Conservation (phyloP, 805 yeast genomes). For the Wickerhamiella slavikovae region DNA sequence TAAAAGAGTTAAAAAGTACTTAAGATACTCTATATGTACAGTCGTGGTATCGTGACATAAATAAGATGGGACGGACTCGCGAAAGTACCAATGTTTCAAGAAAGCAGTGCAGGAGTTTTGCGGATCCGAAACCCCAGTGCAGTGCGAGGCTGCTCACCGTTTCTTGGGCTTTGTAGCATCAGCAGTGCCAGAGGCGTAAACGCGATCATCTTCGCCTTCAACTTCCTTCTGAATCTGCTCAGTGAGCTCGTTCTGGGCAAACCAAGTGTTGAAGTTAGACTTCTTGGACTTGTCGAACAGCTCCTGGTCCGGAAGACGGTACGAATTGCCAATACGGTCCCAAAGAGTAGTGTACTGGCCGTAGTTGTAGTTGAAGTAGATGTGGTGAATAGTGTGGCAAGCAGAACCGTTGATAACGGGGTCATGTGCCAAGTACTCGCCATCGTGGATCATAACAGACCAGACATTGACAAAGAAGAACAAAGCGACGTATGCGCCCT, state of each 20-base stretch:
- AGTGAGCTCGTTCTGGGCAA: constrained; percentile 47
- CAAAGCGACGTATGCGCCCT: constrained; percentile 55
- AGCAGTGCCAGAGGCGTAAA: constrained; percentile 25
- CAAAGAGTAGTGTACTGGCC: constrained; percentile 97
- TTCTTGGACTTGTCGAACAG: constrained; percentile 46
- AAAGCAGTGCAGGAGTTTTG: no score
- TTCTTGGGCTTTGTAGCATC: not conserved
- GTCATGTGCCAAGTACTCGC: constrained; percentile 82
- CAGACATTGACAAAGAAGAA: constrained; percentile 90
- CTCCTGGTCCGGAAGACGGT: constrained; percentile 79
- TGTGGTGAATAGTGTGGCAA: constrained; percentile 91
- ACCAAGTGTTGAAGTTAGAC: constrained; percentile 43
- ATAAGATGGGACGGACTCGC: no score
- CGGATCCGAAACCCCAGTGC: no score
- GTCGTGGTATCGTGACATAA: no score
- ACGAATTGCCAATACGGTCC: constrained; percentile 91
- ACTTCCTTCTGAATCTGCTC: constrained; percentile 59
- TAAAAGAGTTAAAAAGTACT: no score
- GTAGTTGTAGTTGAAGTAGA: constrained; percentile 93
- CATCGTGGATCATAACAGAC: constrained; percentile 98
- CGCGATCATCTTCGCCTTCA: constrained; percentile 67
- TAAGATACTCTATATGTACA: no score
- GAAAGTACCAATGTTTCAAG: no score
- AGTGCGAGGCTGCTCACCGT: no score
- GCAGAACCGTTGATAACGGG: constrained; percentile 95